Percentiles rank a stretch among this genome's conserved stretches.
phyloP scores from a whole-genome alignment of 257 asterid species.

The Catharanthus roseus region DNA sequence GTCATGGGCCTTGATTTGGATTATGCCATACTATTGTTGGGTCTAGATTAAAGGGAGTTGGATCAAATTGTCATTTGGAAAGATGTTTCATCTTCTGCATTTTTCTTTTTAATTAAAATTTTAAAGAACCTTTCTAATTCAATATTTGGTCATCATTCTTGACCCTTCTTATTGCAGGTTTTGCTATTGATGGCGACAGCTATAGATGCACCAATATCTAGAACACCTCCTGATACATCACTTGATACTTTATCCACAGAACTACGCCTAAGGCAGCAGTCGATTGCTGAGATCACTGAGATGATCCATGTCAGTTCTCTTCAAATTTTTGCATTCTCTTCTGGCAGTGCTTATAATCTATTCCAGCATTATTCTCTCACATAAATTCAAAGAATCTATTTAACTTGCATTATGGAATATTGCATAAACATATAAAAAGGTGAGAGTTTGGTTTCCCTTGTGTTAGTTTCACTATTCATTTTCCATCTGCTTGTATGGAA shows the following conservation, averaged over 20 bases:
- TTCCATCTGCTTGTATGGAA: neutral
- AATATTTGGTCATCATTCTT: neutral
- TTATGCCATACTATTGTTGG: neutral
- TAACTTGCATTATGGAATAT: neutral
- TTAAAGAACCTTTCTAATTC: neutral
- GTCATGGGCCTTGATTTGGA: neutral
- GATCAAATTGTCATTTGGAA: neutral
- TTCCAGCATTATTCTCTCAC: neutral
- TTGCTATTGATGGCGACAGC: conserved; percentile 97
- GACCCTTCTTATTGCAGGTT: conserved; percentile 44
- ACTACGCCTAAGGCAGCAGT: conserved; percentile 80
- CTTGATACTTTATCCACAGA: conserved; percentile 43
- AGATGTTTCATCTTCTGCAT: neutral
- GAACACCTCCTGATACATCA: conserved; percentile 39
- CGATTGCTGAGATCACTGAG: conserved; percentile 92
- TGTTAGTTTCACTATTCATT: neutral
- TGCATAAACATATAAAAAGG: neutral
- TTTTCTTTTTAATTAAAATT: too few species aligned
- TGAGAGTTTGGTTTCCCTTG: neutral
- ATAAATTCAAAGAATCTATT: neutral
- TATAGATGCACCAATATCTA: conserved; percentile 48
- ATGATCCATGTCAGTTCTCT: conserved; percentile 83
- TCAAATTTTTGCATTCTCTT: neutral
- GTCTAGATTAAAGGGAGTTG: neutral
- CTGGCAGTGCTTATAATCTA: neutral